Evolutionary conservation across 1,284 basidiomycete species (phyloP).

Genomic region (Schizophyllum commune): DNA sequence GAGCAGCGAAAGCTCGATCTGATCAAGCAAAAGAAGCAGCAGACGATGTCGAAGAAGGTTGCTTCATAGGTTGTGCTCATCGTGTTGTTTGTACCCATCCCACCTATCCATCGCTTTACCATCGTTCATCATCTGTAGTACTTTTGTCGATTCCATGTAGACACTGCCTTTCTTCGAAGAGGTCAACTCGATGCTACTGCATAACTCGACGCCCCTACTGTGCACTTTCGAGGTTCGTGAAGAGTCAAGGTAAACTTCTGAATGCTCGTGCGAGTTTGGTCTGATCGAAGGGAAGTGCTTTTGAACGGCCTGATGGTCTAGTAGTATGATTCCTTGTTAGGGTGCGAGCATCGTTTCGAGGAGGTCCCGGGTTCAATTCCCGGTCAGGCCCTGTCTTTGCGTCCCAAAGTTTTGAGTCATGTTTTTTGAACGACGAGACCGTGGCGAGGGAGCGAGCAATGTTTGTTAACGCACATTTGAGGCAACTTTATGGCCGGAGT

Average conservation of each 20-base stretch:
- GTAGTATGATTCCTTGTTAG: neutral
- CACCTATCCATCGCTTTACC: too few species aligned
- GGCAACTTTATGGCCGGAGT: neutral
- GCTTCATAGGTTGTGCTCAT: neutral
- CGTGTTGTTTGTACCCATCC: too few species aligned
- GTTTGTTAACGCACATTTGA: neutral
- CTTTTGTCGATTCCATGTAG: too few species aligned
- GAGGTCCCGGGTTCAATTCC: slow-evolving; percentile 62
- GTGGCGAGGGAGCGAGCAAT: neutral
- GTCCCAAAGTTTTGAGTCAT: neutral
- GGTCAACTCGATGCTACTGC: too few species aligned
- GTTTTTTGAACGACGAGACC: neutral
- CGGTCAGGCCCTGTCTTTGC: slow-evolving; percentile 37
- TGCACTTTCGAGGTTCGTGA: too few species aligned
- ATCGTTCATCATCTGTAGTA: too few species aligned
- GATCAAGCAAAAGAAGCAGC: slow-evolving; percentile 48
- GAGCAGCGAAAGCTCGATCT: slow-evolving; percentile 25
- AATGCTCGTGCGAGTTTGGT: too few species aligned
- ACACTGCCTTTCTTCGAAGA: too few species aligned
- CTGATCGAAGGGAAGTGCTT: too few species aligned
- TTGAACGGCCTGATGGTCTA: neutral
- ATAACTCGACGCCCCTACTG: too few species aligned
- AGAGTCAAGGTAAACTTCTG: too few species aligned
- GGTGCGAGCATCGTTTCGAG: slow-evolving; percentile 26
- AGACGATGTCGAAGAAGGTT: slow-evolving; percentile 31